Conservation (phyloP, 345 rosid genomes). For the Schrenkiella parvula region DNA sequence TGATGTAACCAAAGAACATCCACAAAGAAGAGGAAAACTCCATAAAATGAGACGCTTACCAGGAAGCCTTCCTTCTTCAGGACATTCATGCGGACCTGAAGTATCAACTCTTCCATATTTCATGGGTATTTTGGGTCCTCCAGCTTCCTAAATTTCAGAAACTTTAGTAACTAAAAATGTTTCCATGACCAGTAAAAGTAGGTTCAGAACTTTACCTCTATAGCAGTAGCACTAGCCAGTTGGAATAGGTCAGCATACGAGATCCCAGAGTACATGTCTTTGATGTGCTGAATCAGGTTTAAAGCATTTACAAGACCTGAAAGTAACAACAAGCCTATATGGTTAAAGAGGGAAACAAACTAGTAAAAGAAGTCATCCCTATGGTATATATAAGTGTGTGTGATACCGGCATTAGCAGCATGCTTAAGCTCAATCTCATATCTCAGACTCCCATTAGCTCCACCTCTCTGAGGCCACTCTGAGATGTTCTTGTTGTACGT, state of each 20-base stretch:
- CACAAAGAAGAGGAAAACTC: not conserved
- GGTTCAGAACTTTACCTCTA: slow-evolving; percentile 54
- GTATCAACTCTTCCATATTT: slow-evolving; percentile 91
- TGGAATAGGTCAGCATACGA: slow-evolving; percentile 93
- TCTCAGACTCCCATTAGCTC: slow-evolving; percentile 93
- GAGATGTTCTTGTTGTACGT: slow-evolving; percentile 83
- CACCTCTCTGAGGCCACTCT: slow-evolving; percentile 91
- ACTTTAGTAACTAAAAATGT: not conserved
- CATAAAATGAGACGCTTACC: slow-evolving; percentile 39
- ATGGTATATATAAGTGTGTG: not conserved
- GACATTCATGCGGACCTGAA: slow-evolving; percentile 68
- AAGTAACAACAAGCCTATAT: not conserved
- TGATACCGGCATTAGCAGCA: slow-evolving; percentile 92
- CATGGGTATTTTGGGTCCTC: slow-evolving; percentile 91
- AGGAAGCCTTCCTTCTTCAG: slow-evolving; percentile 98
- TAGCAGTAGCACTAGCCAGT: slow-evolving; percentile 90
- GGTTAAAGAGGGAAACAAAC: slow-evolving; percentile 1
- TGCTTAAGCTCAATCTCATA: slow-evolving; percentile 91
- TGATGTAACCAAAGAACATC: not conserved
- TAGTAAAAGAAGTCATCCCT: not conserved
- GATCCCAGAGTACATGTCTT: slow-evolving; percentile 73
- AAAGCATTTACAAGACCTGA: slow-evolving; percentile 87
- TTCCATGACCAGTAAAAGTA: not conserved
- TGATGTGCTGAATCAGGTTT: slow-evolving; percentile 72
- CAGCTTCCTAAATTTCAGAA: slow-evolving; percentile 62